These are phyloP conservation scores for Candida ascalaphidarum DNA, from an alignment of 805 yeast genomes.

Conservation along the genomic window DNA sequence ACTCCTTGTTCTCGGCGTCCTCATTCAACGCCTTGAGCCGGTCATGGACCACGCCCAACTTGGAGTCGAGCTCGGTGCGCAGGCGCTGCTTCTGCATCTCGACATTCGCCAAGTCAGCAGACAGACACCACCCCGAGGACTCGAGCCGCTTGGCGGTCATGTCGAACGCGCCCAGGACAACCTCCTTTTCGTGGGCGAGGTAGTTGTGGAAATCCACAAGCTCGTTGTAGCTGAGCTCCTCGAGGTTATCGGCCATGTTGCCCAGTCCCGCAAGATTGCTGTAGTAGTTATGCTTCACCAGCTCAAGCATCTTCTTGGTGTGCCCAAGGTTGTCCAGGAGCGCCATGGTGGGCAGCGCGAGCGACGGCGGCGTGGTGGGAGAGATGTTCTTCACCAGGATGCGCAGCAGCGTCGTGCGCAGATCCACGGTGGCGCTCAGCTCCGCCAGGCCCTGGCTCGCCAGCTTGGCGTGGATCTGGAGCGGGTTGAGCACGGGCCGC, in stretches of 20 bases:
- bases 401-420: slow-evolving; percentile 7
- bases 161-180: slow-evolving; percentile 24
- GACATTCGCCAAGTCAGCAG: slow-evolving; percentile 30
- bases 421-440: slow-evolving; percentile 1
- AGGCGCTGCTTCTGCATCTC: slow-evolving; percentile 26
- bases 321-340: slow-evolving; percentile 25
- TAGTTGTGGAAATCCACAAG: slow-evolving; percentile 23
- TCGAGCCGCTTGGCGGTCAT: slow-evolving; percentile 21
- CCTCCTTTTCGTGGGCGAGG: slow-evolving; percentile 23
- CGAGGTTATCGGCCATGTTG: no score
- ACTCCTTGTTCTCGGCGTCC: slow-evolving; percentile 22
- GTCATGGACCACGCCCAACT: slow-evolving; percentile 25
- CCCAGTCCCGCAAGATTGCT: slow-evolving; percentile 4
- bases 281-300: slow-evolving; percentile 28
- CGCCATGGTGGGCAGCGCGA: slow-evolving; percentile 31
- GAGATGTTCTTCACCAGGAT: slow-evolving; percentile 14
- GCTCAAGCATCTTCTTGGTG: slow-evolving; percentile 17
- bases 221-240: slow-evolving; percentile 15
- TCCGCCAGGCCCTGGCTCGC: slow-evolving; percentile 1
- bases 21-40: slow-evolving; percentile 11
- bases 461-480: slow-evolving; percentile 6
- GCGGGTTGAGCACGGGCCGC: slow-evolving; percentile 7
- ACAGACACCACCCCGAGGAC: slow-evolving; percentile 35
- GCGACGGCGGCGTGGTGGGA: slow-evolving; percentile 24
- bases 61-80: slow-evolving; percentile 28